Base-by-base conservation (phyloP, 257 asterid species). In the Cruciata laevipes region DNA sequence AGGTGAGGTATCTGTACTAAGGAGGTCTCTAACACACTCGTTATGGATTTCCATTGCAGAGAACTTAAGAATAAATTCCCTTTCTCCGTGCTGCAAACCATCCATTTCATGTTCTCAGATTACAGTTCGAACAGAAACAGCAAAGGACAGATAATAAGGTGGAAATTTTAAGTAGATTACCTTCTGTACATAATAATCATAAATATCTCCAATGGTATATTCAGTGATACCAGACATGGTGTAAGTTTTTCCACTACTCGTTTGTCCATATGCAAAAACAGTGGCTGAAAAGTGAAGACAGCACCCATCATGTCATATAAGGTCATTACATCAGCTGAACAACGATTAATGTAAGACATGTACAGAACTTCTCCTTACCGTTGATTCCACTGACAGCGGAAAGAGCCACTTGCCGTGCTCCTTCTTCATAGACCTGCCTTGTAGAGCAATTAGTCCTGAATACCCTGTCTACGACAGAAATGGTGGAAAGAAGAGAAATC, bases 41-140 rank as follows among this genome's bases (percentile, higher is more conserved):
- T 93, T 93, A 74, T 93, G 88, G 69, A 93, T 93, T 80, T 93
- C 99, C 92, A 93, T 78, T 56, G 99, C 97, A 42, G 96, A 93
- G 71, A 93, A 93, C 78, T 87, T 93, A 82, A 86, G 67, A 47
- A 84, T 73, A 37, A 79, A 93, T 51, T 85, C 87, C 74, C 99
- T 82, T 67, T 90, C 96, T 0, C 76, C 74, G 67, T 93, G 97
- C 99, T 93, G 83, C 72, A 80, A 68, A 67, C 42, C 64, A 68
- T 67, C 53, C 64, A 65, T 65, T 63, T 17, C 65, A 53, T 56
- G 56, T 16, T 16, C 14, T 60, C 32, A 64, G 27, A 44, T 53
- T 71, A 64, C 57, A 68, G 56, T 33, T n/a, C 51, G 70, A 63
- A 69, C 69, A 32, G 40, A 66, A 61, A 66, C 27, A 64, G 21